Evolutionary conservation across 495 filamentous ascomycete genomes (phyloP), one percentile per base, ranked within the genome.

Genomic region (Hyaloscypha variabilis): DNA sequence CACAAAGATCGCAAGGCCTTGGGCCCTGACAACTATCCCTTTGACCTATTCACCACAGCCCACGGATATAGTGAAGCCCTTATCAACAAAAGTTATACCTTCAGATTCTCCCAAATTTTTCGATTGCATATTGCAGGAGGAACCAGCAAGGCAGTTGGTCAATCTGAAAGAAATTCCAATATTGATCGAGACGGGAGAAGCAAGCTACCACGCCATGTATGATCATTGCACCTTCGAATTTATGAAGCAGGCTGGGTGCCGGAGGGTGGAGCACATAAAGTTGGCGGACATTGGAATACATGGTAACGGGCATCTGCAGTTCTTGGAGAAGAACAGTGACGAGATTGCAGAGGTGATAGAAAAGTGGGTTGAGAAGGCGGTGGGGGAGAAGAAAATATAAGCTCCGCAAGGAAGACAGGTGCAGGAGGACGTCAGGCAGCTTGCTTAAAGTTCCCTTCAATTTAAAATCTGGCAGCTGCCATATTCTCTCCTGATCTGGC

Each of bases 221-320:
- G 86, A 90, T 68, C 84, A 81, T 72, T 86, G 78, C 67, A 84
- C 80, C 0, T 80, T 82, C 24, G 62, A 72, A 60, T 88, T 81
- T 68, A 72, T 88, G 63, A 67, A 77, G 61, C 86, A 90, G 71
- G 84, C 83, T 2, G 85, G 86, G 2, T 46, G 39, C 17, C 79
- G 85, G 2, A 53, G 11, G 31, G 76, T 79, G 6, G 71, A 83
- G 58, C 77, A 79, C 61, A 39, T 83, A 56, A 71, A 82, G 56
- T 75, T 88, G 60, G 72, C 67, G 0, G 73, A 83, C n/a, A 23
- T 63, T 10, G 68, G 64, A 42, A 81, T 87, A 28, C 66, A 76
- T 34, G 86, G 87, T 2, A 88, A 88, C 70, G 85, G 81, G 11
- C 85, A 88, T 72, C 77, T 88, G 71, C 75, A 82, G 58, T 86